phyloP scores from a whole-genome alignment of 306 rosid species.

The Coriaria nepalensis region DNA sequence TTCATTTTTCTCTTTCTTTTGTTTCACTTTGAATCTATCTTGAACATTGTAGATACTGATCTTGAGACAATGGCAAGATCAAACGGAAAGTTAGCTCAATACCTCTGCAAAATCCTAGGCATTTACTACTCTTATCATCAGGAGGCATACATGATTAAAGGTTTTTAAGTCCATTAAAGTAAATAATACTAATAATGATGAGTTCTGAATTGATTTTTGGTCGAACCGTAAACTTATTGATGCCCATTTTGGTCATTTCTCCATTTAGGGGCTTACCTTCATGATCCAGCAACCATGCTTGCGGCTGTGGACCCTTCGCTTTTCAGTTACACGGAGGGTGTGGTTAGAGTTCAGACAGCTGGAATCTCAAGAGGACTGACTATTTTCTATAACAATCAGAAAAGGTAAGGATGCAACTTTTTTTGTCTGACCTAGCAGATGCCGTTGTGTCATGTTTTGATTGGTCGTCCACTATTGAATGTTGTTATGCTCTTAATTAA shows the following conservation, averaged over 20 bases:
- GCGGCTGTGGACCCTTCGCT: constrained; percentile 74
- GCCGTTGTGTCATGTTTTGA: no score
- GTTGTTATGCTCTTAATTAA: neutral
- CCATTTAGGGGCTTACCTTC: constrained; percentile 75
- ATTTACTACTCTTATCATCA: constrained; percentile 67
- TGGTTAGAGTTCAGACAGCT: constrained; percentile 77
- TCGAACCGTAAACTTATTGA: constrained; percentile 4
- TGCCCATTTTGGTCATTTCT: neutral
- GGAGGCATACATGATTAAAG: constrained; percentile 46
- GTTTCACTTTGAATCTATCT: constrained; percentile 5
- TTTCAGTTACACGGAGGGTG: constrained; percentile 60
- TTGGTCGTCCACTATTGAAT: neutral
- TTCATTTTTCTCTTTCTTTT: neutral
- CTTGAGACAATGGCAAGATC: constrained; percentile 59
- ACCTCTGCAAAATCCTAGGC: constrained; percentile 57
- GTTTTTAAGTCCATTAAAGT: constrained; percentile 23
- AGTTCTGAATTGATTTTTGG: neutral
- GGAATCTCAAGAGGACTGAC: constrained; percentile 91
- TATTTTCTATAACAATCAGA: constrained; percentile 52
- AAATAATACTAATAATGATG: no score
- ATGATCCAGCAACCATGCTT: constrained; percentile 69
- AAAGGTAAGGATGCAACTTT: constrained; percentile 33
- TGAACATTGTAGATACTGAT: constrained; percentile 42
- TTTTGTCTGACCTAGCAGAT: no score
- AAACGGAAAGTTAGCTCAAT: constrained; percentile 59